phyloP scores from a whole-genome alignment of 1,284 basidiomycete species.

The Sporisorium scitamineum region DNA sequence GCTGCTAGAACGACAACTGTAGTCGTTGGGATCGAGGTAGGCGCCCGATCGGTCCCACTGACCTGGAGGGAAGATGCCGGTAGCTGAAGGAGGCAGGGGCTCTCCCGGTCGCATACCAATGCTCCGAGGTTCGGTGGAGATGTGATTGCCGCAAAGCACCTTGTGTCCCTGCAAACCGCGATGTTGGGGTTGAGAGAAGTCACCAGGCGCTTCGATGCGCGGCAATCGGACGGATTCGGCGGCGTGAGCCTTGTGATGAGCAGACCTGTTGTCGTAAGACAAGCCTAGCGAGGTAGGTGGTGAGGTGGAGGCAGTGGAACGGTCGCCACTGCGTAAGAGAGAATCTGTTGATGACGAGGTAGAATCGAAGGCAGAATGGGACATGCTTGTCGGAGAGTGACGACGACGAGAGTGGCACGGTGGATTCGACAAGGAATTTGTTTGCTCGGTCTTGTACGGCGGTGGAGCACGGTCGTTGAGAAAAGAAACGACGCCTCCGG shows the following conservation, averaged over 20 bases:
- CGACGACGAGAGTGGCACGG: conserved; percentile 17
- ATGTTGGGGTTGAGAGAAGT: conserved; percentile 17
- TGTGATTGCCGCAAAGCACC: conserved; percentile 43
- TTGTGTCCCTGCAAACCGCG: conserved; percentile 47
- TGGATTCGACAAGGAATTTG: conserved; percentile 24
- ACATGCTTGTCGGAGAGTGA: conserved; percentile 35
- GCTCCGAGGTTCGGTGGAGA: conserved; percentile 33
- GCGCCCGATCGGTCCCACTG: conserved; percentile 49
- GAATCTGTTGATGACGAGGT: conserved; percentile 53
- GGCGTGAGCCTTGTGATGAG: conserved; percentile 12
- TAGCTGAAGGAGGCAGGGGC: conserved; percentile 36
- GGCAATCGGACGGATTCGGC: conserved; percentile 33
- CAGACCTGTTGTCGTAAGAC: conserved; percentile 33
- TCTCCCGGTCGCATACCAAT: conserved; percentile 32
- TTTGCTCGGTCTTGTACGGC: conserved; percentile 36
- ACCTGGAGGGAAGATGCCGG: conserved; percentile 40
- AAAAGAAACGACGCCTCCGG: conserved; percentile 56
- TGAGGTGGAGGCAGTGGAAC: conserved; percentile 50
- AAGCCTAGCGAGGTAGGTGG: conserved; percentile 45
- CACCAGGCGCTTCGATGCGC: conserved; percentile 41
- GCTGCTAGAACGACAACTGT: conserved; percentile 36
- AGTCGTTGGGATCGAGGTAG: conserved; percentile 38
- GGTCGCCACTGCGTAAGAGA: conserved; percentile 47
- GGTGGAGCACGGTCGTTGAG: conserved; percentile 54
- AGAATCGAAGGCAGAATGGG: conserved; percentile 35